A percentile compares a stretch with the other conserved stretches of the same genome.
phyloP scores from a whole-genome alignment of 495 filamentous ascomycete species.

The Cercophora sp. region DNA sequence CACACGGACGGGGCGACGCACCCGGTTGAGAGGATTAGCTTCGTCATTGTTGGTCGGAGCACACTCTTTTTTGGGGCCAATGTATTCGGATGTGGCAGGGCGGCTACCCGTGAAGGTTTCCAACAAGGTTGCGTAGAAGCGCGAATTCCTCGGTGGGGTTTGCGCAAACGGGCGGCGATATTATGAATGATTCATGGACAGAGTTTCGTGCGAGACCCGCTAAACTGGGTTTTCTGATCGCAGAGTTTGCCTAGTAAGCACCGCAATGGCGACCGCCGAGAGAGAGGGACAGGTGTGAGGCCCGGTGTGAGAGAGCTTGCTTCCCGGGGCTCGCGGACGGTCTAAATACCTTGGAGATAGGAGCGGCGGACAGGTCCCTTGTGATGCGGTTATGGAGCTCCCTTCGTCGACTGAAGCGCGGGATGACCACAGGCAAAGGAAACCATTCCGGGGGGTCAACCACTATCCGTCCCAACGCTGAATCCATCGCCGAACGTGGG shows the following conservation, averaged over 20 bases:
- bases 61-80: no score
- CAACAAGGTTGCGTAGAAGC: no score
- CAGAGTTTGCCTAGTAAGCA: no score
- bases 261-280: constrained; percentile 6
- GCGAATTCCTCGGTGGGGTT: constrained; percentile 21
- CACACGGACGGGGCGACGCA: constrained; percentile 37
- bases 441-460: neutral
- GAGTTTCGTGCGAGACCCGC: no score
- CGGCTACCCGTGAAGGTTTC: neutral
- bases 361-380: neutral
- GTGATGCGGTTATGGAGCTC: constrained; percentile 4
- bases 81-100: neutral
- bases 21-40: constrained; percentile 87
- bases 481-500: constrained; percentile 6
- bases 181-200: constrained; percentile 34
- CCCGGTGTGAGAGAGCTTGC: no score
- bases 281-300: neutral
- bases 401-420: no score
- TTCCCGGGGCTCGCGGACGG: constrained; percentile 4
- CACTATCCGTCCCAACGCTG: constrained; percentile 2
- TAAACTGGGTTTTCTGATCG: no score
- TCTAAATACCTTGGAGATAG: constrained; percentile 7
- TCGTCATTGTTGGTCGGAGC: constrained; percentile 57
- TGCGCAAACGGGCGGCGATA: constrained; percentile 7
- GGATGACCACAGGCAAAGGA: constrained; percentile 2